A percentile compares a stretch with the other conserved stretches of the same genome.
Evolutionary conservation across 2,329 filamentous ascomycete species (phyloP).

Genomic region (Thermothelomyces thermophilus): DNA sequence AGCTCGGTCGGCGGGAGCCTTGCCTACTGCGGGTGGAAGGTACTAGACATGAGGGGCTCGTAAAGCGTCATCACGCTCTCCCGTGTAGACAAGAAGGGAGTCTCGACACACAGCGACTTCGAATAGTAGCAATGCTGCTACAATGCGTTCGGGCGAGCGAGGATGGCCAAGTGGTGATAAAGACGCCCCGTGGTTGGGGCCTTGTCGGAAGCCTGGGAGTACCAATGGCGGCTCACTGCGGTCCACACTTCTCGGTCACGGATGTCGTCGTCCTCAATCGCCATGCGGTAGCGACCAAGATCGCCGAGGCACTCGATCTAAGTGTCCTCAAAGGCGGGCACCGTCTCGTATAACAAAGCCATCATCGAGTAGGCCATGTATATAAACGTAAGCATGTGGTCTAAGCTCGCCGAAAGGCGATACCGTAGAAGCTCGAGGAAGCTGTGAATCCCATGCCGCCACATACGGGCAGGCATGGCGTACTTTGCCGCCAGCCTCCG

Average conservation of each 20-base stretch:
- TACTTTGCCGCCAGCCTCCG: slow-evolving; percentile 70
- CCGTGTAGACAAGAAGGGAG: slow-evolving; percentile 60
- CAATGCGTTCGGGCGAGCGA: slow-evolving; percentile 62
- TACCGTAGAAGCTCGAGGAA: slow-evolving; percentile 73
- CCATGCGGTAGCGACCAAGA: slow-evolving; percentile 75
- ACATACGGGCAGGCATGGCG: slow-evolving; percentile 88
- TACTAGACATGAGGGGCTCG: slow-evolving; percentile 44
- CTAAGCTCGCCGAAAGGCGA: slow-evolving; percentile 66
- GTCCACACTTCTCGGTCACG: slow-evolving; percentile 76
- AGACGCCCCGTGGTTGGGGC: slow-evolving; percentile 69
- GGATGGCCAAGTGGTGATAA: slow-evolving; percentile 81
- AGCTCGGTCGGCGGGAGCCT: slow-evolving; percentile 45
- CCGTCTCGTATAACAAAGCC: slow-evolving; percentile 77
- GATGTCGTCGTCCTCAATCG: slow-evolving; percentile 77
- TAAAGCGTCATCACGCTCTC: slow-evolving; percentile 67
- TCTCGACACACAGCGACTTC: slow-evolving; percentile 61
- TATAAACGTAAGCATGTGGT: slow-evolving; percentile 88
- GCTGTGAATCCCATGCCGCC: slow-evolving; percentile 84
- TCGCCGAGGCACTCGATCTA: slow-evolving; percentile 95
- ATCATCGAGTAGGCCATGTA: slow-evolving; percentile 88
- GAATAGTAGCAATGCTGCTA: slow-evolving; percentile 68
- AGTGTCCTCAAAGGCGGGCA: slow-evolving; percentile 73
- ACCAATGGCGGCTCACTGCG: slow-evolving; percentile 74
- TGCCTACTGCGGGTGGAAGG: slow-evolving; percentile 28
- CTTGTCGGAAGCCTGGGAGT: slow-evolving; percentile 71